These are phyloP conservation scores for Fusarium nelsonii DNA, from an alignment of 2,329 filamentous ascomycete species.

Conservation along the genomic window DNA sequence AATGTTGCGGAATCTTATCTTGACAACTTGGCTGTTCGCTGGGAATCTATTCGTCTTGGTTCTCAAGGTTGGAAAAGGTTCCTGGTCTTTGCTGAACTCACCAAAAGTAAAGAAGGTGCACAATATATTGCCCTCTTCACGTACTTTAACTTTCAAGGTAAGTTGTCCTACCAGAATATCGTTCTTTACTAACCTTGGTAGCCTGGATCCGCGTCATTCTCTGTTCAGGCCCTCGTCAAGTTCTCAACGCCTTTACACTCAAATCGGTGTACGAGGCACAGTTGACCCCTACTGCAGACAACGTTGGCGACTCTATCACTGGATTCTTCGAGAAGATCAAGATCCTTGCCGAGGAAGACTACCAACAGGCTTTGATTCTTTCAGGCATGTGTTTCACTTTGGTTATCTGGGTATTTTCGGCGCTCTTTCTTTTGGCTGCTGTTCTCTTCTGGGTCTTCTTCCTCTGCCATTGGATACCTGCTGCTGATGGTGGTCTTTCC, in stretches of 20 bases:
- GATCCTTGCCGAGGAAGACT: conserved; percentile 77
- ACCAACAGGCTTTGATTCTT: conserved; percentile 83
- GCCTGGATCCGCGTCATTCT: conserved; percentile 90
- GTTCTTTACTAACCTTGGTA: conserved; percentile 52
- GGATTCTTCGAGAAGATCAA: conserved; percentile 88
- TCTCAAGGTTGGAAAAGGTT: conserved; percentile 87
- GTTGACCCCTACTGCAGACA: conserved; percentile 66
- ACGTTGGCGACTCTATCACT: conserved; percentile 72
- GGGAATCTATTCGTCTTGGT: conserved; percentile 84
- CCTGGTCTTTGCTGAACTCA: conserved; percentile 90
- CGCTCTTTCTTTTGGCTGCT: conserved; percentile 80
- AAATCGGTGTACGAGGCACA: conserved; percentile 84
- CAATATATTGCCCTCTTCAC: conserved; percentile 93
- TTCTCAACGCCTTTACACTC: conserved; percentile 89
- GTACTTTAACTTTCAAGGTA: conserved; percentile 81
- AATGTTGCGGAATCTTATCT: conserved; percentile 93
- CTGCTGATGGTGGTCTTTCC: conserved; percentile 80
- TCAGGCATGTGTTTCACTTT: conserved; percentile 94
- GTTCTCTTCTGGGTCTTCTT: conserved; percentile 87
- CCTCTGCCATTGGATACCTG: conserved; percentile 91
- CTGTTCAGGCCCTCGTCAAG: conserved; percentile 92
- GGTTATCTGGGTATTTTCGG: conserved; percentile 87
- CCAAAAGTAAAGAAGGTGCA: conserved; percentile 89
- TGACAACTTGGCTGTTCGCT: conserved; percentile 84
- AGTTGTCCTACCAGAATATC: conserved; percentile 43